Evolutionary conservation across 192 early-diverging fungal genomes (phyloP).

Genomic region (Coemansia sp.): DNA sequence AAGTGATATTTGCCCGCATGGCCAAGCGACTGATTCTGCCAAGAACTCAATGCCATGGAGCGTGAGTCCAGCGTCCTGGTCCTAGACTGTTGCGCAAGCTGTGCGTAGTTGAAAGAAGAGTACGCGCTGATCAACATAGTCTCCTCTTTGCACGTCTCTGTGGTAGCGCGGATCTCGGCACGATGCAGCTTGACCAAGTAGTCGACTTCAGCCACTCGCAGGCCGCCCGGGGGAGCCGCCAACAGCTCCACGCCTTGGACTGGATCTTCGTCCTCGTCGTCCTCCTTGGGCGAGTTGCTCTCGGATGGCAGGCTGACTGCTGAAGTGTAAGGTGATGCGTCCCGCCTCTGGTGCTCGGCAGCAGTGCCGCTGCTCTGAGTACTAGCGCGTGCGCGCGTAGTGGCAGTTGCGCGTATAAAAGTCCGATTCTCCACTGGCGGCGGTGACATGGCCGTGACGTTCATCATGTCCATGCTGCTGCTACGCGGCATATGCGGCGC

Average conservation of each 20-base stretch:
- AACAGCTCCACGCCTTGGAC: constrained; percentile 13
- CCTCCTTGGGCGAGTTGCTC: constrained; percentile 11
- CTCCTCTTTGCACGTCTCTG: constrained; percentile 67
- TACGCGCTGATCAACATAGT: constrained; percentile 58
- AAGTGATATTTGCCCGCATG: constrained; percentile 48
- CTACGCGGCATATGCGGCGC: neutral
- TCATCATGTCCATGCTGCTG: constrained; percentile 1
- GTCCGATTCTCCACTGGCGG: neutral
- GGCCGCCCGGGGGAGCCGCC: constrained; percentile 22
- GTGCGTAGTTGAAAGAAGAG: constrained; percentile 41
- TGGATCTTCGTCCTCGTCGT: neutral
- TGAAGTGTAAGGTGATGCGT: constrained; percentile 15
- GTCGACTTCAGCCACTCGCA: constrained; percentile 57
- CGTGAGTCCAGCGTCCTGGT: constrained; percentile 17
- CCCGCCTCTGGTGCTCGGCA: constrained; percentile 14
- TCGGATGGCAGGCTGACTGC: constrained; percentile 27
- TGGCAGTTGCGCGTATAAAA: neutral
- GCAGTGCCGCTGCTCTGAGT: constrained; percentile 14
- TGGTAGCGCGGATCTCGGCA: constrained; percentile 64
- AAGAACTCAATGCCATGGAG: constrained; percentile 17
- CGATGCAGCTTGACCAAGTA: constrained; percentile 67
- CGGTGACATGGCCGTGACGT: neutral
- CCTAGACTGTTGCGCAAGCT: constrained; percentile 39
- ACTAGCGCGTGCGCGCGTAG: neutral
- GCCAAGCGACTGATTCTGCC: constrained; percentile 49